Conservation (phyloP, 2,329 filamentous ascomycete genomes). For the Xylaria sp. region DNA sequence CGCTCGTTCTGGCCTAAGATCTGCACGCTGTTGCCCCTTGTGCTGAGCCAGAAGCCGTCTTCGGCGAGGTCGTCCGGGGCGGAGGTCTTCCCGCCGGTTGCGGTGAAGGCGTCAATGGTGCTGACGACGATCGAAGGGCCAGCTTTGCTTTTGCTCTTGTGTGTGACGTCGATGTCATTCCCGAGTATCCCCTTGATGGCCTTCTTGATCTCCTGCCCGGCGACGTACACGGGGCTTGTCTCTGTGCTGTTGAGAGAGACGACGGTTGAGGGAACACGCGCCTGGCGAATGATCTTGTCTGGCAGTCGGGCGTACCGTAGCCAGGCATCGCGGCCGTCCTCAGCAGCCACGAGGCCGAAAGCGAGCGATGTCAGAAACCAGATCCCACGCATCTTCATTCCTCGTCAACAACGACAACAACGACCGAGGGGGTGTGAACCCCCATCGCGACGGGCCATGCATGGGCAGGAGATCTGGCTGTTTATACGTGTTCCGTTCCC, state of each 20-base stretch:
- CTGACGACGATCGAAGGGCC: conserved; percentile 59
- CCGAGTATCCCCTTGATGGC: conserved; percentile 69
- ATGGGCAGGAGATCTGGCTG: conserved; percentile 2
- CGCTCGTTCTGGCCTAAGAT: conserved; percentile 75
- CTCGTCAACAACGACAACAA: not conserved
- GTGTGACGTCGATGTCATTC: conserved; percentile 54
- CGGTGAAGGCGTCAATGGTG: conserved; percentile 57
- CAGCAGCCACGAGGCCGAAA: conserved; percentile 59
- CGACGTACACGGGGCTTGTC: conserved; percentile 67
- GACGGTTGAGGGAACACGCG: conserved; percentile 60
- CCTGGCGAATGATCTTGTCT: conserved; percentile 51
- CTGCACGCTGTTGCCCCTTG: conserved; percentile 57
- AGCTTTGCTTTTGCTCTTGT: conserved; percentile 27
- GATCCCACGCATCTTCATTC: conserved; percentile 45
- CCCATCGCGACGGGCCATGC: not conserved
- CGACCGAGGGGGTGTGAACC: not conserved
- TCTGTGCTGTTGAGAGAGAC: conserved; percentile 65
- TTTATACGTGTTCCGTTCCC: conserved; percentile 26
- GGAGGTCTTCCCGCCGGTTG: conserved; percentile 51
- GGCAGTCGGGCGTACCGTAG: conserved; percentile 69
- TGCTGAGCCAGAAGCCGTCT: conserved; percentile 72
- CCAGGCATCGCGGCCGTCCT: conserved; percentile 72
- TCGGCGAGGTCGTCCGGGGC: conserved; percentile 57
- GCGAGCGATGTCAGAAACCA: conserved; percentile 44
- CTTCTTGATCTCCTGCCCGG: conserved; percentile 67